Evolutionary conservation across 352 stramenopile species (phyloP), one percentile per base, ranked within the genome.

Genomic region (Phytophthora constricta): DNA sequence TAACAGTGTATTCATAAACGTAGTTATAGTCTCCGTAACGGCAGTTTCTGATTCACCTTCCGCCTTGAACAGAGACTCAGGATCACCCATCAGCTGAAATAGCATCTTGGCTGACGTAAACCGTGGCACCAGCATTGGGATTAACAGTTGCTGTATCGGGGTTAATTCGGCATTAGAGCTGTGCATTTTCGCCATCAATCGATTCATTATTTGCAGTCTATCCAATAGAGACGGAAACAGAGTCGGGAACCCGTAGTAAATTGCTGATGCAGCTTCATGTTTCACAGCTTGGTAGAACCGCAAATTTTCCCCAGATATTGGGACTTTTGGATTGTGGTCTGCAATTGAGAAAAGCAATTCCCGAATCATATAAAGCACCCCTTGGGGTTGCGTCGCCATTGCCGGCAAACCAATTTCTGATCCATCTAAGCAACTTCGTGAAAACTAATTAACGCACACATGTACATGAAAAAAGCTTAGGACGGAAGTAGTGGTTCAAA

Each of bases 101-200:
- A 96, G 64, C 79, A 92, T 95, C 56, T 93, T 93, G 14, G 82
- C 70, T 28, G 85, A 92, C 20, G 87, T 91, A 58, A 96, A 95
- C 28, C 70, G 86, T n/a, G 88, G 87, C 0, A 94, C 77, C 10
- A 96, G 81, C 84, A 94, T 94, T 17, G 88, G 86, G 25, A 94
- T 62, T 11, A 96, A 74, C 19, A 93, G 37, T 47, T 87, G 80
- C 54, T 89, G 88, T 0, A 66, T 80, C 31, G 81, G 65, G 4
- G 74, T 79, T 26, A 62, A 28, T n/a, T 74, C 50, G 14, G 48
- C 25, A 23, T 72, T 45, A 11, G 75, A 64, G 2, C 48, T 52
- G 0, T 56, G 50, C 0, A 75, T 68, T 28, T 79, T 78, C 27
- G 82, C 70, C 56, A 96, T 81, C 14, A 96, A 72, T 13, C 79